phyloP scores from a whole-genome alignment of 768 basidiomycete species.

The Trametes cingulata region DNA sequence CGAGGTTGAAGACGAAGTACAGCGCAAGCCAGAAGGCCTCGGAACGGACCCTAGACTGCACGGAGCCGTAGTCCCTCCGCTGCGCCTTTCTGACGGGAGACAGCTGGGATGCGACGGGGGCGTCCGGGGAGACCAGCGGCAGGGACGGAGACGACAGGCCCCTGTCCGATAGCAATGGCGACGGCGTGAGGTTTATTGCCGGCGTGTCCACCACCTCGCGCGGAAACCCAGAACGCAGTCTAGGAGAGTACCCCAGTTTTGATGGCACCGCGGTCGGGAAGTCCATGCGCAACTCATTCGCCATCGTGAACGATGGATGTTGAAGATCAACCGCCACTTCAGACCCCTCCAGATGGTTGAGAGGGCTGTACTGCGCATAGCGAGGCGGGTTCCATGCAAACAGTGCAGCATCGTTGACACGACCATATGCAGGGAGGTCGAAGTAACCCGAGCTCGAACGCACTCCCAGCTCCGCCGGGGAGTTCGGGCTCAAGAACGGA shows the following conservation, averaged over 20 bases:
- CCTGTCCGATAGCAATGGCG: slow-evolving; percentile 9
- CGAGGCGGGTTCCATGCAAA: slow-evolving; percentile 5
- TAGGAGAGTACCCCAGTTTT: slow-evolving; percentile 18
- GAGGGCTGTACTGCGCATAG: background rate
- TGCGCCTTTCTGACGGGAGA: background rate
- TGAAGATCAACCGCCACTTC: background rate
- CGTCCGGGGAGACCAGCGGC: slow-evolving; percentile 22
- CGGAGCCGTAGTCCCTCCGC: background rate
- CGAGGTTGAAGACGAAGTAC: slow-evolving; percentile 91
- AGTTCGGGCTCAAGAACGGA: slow-evolving; percentile 6
- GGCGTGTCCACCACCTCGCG: slow-evolving; percentile 8
- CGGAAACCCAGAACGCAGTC: slow-evolving; percentile 20
- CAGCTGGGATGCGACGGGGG: slow-evolving; percentile 12
- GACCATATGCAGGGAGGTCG: slow-evolving; percentile 10
- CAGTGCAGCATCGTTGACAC: background rate
- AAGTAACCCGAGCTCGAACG: slow-evolving; percentile 6
- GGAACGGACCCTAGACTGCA: slow-evolving; percentile 13
- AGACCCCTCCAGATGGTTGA: background rate
- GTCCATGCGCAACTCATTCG: slow-evolving; percentile 7
- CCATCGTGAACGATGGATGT: background rate
- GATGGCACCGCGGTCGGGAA: slow-evolving; percentile 2
- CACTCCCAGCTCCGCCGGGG: slow-evolving; percentile 15
- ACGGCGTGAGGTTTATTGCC: background rate
- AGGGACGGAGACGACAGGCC: slow-evolving; percentile 21
- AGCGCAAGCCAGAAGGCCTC: slow-evolving; percentile 64